phyloP scores from a whole-genome alignment of 2,329 filamentous ascomycete species.

The Botrytis galanthina region DNA sequence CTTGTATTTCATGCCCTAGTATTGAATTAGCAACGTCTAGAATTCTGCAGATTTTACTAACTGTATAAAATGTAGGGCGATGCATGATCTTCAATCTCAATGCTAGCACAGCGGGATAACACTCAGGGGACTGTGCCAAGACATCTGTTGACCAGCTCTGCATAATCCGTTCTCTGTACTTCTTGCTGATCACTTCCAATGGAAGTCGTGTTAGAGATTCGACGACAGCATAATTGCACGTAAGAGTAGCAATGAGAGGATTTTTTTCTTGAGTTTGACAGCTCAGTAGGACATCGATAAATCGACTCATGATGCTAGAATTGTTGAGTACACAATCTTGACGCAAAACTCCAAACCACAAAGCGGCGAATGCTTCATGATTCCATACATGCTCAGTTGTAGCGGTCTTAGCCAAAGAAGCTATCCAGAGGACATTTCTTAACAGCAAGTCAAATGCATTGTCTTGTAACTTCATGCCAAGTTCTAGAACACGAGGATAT shows the following conservation, averaged over 20 bases:
- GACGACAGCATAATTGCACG: constrained; percentile 32
- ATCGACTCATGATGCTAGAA: constrained; percentile 29
- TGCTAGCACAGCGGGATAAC: constrained; percentile 41
- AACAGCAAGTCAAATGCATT: constrained; percentile 27
- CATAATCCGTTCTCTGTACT: constrained; percentile 47
- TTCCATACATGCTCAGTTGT: constrained; percentile 19
- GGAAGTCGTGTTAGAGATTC: constrained; percentile 32
- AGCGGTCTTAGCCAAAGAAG: constrained; percentile 25
- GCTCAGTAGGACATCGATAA: constrained; percentile 34
- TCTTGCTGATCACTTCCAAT: constrained; percentile 43
- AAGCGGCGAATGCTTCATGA: constrained; percentile 24
- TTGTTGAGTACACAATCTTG: constrained; percentile 32
- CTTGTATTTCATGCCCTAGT: constrained; percentile 40
- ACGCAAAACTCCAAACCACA: constrained; percentile 33
- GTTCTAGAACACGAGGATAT: constrained; percentile 31
- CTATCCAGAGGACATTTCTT: constrained; percentile 33
- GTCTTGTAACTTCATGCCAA: constrained; percentile 25
- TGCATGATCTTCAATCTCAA: constrained; percentile 51
- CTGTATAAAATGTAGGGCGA: constrained; percentile 51
- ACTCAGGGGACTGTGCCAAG: constrained; percentile 18
- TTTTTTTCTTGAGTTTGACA: constrained; percentile 27
- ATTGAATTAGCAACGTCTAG: constrained; percentile 8
- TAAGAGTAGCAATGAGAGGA: constrained; percentile 23
- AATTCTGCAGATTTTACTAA: neutral
- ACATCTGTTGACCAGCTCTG: constrained; percentile 28